phyloP scores from a whole-genome alignment of 129 eudicot genomes.

The Ambrosia trifida region DNA sequence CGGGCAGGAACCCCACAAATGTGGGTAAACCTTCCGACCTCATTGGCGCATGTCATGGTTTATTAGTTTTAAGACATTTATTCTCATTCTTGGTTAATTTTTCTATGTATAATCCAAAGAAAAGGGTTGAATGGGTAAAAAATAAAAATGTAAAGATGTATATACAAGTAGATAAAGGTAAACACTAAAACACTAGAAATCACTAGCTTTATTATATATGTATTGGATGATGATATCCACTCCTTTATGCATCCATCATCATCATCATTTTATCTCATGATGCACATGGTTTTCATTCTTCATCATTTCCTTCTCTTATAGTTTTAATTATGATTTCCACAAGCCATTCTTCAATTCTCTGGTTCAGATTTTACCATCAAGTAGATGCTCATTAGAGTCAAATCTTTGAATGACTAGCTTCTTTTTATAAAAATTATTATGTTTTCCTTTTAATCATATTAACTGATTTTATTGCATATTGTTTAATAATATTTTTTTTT shows the following conservation, averaged over 20 bases:
- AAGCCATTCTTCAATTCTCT: slow-evolving; percentile 27
- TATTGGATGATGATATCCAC: slow-evolving; percentile 41
- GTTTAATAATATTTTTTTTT: no score
- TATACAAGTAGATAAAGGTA: slow-evolving; percentile 27
- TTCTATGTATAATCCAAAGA: background rate
- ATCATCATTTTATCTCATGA: slow-evolving; percentile 15
- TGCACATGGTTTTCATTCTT: slow-evolving; percentile 29
- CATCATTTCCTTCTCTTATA: slow-evolving; percentile 18
- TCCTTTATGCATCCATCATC: slow-evolving; percentile 24
- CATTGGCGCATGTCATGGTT: no score
- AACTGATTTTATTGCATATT: no score
- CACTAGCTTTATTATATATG: slow-evolving; percentile 30
- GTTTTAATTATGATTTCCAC: slow-evolving; percentile 15
- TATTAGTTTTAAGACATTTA: background rate
- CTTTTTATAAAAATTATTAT: background rate
- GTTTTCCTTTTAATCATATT: background rate
- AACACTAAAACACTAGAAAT: slow-evolving; percentile 15
- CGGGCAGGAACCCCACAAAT: no score
- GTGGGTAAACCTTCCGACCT: no score
- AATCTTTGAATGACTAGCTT: slow-evolving; percentile 16
- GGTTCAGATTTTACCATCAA: slow-evolving; percentile 33
- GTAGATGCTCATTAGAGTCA: slow-evolving; percentile 38
- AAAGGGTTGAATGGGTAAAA: no score
- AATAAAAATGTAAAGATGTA: background rate
- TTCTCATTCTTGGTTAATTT: background rate